A percentile compares a stretch with the other conserved stretches of the same genome.
Conservation (phyloP, 1,139 yeast species). For the Magnusiomyces ingens region DNA sequence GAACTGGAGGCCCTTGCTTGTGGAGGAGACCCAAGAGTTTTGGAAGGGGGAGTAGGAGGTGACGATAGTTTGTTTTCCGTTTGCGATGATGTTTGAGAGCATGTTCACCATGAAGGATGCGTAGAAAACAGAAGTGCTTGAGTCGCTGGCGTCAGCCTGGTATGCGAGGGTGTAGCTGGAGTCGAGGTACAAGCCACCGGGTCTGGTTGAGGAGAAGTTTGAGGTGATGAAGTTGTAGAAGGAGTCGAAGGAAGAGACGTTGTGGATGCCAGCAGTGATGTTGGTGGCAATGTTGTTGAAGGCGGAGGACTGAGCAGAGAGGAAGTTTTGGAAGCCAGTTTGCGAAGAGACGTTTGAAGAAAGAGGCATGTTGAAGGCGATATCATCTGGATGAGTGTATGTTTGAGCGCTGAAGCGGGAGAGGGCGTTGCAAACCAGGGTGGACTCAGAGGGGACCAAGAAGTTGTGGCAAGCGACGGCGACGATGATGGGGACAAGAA, state of each 20-base stretch:
- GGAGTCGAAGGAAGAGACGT: conserved; percentile 18
- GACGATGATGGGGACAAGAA: conserved; percentile 30
- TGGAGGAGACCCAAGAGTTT: conserved; percentile 27
- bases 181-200: conserved; percentile 30
- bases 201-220: conserved; percentile 23
- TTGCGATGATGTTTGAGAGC: conserved; percentile 27
- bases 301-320: too few relatives aligned
- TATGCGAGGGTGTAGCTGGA: conserved; percentile 24
- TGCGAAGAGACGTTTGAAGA: too few relatives aligned
- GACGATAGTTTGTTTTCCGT: conserved; percentile 27
- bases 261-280: neutral
- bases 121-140: conserved; percentile 18
- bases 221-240: conserved; percentile 21
- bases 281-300: neutral
- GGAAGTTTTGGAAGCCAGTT: too few relatives aligned
- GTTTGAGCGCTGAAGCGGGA: conserved; percentile 16
- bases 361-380: too few relatives aligned
- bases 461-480: conserved; percentile 28
- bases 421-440: neutral
- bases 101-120: conserved; percentile 28
- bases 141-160: conserved; percentile 18
- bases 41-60: conserved; percentile 33
- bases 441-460: conserved; percentile 8
- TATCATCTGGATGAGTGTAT: conserved; percentile 18
- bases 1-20: conserved; percentile 33